phyloP scores from a whole-genome alignment of 805 yeast genomes.

The Candida wancherniae region DNA sequence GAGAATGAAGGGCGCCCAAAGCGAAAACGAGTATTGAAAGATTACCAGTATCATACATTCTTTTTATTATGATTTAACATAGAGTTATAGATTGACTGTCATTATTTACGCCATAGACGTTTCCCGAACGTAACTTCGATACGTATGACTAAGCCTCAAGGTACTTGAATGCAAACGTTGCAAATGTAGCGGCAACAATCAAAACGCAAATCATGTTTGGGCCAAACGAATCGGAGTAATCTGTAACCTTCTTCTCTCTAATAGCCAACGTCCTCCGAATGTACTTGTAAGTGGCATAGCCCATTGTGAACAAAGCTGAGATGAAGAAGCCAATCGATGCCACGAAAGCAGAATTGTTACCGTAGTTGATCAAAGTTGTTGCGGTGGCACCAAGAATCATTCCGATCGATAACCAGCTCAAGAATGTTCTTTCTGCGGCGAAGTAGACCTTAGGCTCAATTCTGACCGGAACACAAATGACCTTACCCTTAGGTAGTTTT shows the following conservation, averaged over 20 bases:
- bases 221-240: conserved; percentile 84
- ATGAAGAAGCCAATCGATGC: conserved; percentile 85
- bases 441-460: conserved; percentile 99
- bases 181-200: conserved; percentile 62
- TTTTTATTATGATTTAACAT: no score
- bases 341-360: conserved; percentile 60
- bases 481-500: conserved; percentile 82
- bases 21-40: neutral
- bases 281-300: conserved; percentile 70
- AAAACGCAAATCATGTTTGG: conserved; percentile 78
- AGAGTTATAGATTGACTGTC: no score
- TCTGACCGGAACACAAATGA: conserved; percentile 87
- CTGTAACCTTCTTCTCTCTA: conserved; percentile 73
- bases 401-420: conserved; percentile 91
- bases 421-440: conserved; percentile 93
- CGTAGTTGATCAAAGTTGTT: conserved; percentile 78
- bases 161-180: conserved; percentile 52
- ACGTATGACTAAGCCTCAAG: conserved; percentile 21
- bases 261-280: conserved; percentile 79
- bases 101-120: no score
- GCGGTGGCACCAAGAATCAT: conserved; percentile 87
- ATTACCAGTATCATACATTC: no score
- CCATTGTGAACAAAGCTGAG: conserved; percentile 68
- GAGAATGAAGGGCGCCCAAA: conserved; percentile 23
- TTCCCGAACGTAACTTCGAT: no score